Base-by-base conservation (phyloP, 495 filamentous ascomycete genomes). In the Parmelia sp. region DNA sequence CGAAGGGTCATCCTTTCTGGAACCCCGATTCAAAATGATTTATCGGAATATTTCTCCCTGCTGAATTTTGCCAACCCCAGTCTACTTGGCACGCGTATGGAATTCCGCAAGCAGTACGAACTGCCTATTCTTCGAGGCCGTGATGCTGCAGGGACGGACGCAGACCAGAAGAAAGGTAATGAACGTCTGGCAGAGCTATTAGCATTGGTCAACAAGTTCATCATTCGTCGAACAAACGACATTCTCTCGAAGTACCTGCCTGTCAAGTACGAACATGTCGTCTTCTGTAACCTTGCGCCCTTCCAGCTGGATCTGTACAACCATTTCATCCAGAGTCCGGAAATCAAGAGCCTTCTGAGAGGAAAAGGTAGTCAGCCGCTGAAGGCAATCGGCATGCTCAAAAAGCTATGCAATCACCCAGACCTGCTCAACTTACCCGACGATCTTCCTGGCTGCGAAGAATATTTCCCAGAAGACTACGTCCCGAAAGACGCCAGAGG, bases 211-310 rank as follows among this genome's bases (percentile, higher is more conserved):
- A 97, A 97, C 78, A 96, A 96, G 70, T 99, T 97, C 79, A 97
- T 99, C 74, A 99, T 99, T 71, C 90, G 94, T 51, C 86, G 94
- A 35, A 97, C 93, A 0, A 99, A 99, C 80, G 94, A 99, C 72
- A 93, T 99, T 61, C 78, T 99, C 25, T 96, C 93, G 45, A 97
- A 99, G 73, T 99, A 99, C 75, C 82, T 99, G 57, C 95, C 94
- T 4, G 85, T 97, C 76, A 99, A 99, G 77, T 99, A 99, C 76
- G 94, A 99, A 71, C 94, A 99, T 75, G 94, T 99, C 36, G 95
- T 99, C n/a, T 99, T 99, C 79, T 99, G 94, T 81, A 96, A 95
- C 70, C 82, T 96, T 39, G 88, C 92, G 29, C 87, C 89, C 0
- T 97, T 99, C 77, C 94, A 99, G 73, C 78, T 92, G 53, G 90